Percentiles rank a stretch among this genome's conserved stretches.
These are phyloP conservation scores for Leptographium radiaticola DNA, from an alignment of 2,329 filamentous ascomycete species.

Conservation along the genomic window DNA sequence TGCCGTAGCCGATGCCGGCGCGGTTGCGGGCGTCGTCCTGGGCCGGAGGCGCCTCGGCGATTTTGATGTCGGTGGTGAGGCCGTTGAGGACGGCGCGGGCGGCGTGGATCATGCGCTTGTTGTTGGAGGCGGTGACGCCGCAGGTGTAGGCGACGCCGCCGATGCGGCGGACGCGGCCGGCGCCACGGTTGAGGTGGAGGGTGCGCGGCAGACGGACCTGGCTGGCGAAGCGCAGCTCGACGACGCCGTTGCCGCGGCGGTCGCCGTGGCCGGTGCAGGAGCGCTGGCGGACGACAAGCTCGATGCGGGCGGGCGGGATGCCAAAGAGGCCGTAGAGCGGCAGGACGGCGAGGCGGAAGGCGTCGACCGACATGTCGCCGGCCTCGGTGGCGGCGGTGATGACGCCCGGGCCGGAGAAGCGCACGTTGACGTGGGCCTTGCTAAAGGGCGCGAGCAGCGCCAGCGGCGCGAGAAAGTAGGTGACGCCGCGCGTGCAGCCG, in stretches of 20 bases:
- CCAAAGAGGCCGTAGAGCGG: conserved; percentile 86
- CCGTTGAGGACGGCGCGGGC: conserved; percentile 79
- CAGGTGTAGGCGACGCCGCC: conserved; percentile 88
- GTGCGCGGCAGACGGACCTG: conserved; percentile 92
- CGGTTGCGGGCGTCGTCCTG: conserved; percentile 46
- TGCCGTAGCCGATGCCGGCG: conserved; percentile 80
- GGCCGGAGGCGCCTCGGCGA: conserved; percentile 45
- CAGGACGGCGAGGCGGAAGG: conserved; percentile 82
- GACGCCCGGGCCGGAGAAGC: conserved; percentile 81
- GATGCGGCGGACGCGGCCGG: conserved; percentile 77
- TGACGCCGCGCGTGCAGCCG: conserved; percentile 66
- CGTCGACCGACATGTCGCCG: conserved; percentile 85
- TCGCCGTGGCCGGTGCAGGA: conserved; percentile 67
- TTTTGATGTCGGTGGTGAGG: conserved; percentile 77
- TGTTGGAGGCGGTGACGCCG: conserved; percentile 85
- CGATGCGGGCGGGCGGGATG: conserved; percentile 66
- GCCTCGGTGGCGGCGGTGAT: conserved; percentile 76
- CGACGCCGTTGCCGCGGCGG: conserved; percentile 72
- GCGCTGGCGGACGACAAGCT: conserved; percentile 67
- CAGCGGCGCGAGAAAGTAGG: conserved; percentile 83
- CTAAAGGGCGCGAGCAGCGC: conserved; percentile 88
- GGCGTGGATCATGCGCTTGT: conserved; percentile 86
- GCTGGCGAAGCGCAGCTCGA: conserved; percentile 87
- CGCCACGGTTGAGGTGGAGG: conserved; percentile 68
- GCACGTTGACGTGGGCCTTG: conserved; percentile 79